Evolutionary conservation across 108 stramenopile genomes (phyloP).

Genomic region (Skeletonema marinoi): DNA sequence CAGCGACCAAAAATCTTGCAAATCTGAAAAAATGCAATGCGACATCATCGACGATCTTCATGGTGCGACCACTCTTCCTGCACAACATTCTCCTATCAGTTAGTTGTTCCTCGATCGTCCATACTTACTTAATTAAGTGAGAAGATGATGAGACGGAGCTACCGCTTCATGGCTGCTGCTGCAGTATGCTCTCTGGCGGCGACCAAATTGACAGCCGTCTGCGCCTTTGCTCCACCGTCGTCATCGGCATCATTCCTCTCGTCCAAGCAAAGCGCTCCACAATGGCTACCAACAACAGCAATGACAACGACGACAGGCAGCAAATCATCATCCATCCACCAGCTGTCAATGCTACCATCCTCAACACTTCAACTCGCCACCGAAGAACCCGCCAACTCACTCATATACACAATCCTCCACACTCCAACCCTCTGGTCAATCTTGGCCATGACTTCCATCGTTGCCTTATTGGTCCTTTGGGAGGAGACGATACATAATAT

Average conservation of each 20-base stretch:
- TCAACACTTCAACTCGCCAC: background rate
- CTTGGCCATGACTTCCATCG: constrained; percentile 38
- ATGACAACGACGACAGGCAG: background rate
- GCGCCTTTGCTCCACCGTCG: background rate
- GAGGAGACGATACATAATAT: constrained; percentile 37
- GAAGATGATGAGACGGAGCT: background rate
- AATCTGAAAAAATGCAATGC: no score
- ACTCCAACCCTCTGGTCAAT: constrained; percentile 43
- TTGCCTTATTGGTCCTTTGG: constrained; percentile 30
- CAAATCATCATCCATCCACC: background rate
- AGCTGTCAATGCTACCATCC: background rate
- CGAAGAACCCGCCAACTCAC: background rate
- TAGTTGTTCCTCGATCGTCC: no score
- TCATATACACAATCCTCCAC: constrained; percentile 3
- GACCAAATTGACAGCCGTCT: background rate
- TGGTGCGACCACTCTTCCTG: no score
- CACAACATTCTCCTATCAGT: no score
- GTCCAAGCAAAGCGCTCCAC: no score
- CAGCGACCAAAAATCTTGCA: no score
- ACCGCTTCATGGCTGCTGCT: background rate
- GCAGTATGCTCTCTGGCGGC: background rate
- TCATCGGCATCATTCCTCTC: no score
- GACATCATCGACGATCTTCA: no score
- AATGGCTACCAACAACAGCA: background rate
- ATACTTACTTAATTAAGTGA: no score